Evolutionary conservation across 352 stramenopile genomes (phyloP).

Genomic region (Phytophthora aleatoria): DNA sequence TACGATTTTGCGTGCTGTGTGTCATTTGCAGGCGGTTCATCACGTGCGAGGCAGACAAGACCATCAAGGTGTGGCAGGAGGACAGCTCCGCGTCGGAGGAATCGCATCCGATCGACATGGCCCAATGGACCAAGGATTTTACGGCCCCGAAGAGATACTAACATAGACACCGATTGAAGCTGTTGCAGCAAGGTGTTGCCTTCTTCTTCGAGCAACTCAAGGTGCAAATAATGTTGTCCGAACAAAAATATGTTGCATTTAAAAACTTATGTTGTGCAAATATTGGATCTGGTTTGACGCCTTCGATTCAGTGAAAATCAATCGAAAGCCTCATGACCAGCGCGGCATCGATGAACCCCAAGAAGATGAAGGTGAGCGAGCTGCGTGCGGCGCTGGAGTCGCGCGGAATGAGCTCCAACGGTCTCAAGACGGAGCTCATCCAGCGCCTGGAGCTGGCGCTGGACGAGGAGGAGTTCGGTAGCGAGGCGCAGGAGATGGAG

Average conservation of each 20-base stretch:
- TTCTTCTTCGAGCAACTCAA: background rate
- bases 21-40: conserved; percentile 93
- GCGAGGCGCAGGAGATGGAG: conserved; percentile 71
- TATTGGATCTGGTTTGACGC: conserved; percentile 5
- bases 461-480: conserved; percentile 88
- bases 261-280: background rate
- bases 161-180: background rate
- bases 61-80: conserved; percentile 99
- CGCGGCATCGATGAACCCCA: conserved; percentile 75
- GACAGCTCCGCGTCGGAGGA: conserved; percentile 95
- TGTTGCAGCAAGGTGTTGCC: background rate
- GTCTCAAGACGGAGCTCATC: conserved; percentile 90
- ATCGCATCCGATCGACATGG: conserved; percentile 98
- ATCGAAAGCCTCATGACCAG: conserved; percentile 44
- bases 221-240: background rate
- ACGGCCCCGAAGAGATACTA: conserved; percentile 84
- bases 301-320: conserved; percentile 9
- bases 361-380: conserved; percentile 93
- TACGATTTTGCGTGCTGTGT: conserved; percentile 34
- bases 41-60: conserved; percentile 99
- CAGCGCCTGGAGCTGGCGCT: conserved; percentile 88
- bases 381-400: conserved; percentile 83
- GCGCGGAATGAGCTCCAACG: conserved; percentile 80
- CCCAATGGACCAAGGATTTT: conserved; percentile 95
- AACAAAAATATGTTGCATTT: background rate